Evolutionary conservation across 2,329 filamentous ascomycete species (phyloP), one percentile per base, ranked within the genome.

Genomic region (Aspergillus terreus): DNA sequence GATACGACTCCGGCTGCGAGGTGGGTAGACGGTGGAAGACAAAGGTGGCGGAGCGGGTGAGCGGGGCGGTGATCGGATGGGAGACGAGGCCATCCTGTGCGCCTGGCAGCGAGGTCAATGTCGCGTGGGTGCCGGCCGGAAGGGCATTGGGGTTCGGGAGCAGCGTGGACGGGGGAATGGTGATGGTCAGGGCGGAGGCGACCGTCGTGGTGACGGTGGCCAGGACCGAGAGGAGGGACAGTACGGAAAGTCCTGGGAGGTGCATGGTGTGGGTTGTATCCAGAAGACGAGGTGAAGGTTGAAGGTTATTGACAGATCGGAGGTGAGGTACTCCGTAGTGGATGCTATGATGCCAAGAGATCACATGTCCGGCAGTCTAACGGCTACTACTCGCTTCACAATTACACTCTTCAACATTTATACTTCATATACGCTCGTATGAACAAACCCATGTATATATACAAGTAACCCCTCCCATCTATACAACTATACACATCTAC

Each of bases 11-110:
- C 23, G 66, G 53, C 32, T 60, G 38, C 51, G 53, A 51, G 27
- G 48, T 49, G 21, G 81, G 79, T 47, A 96, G 78, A 61, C 91
- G 85, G 58, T 72, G 74, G 77, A 96, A 96, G 56, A 83, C 78
- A 65, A 96, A 90, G 21, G 82, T 84, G 69, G 89, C 88, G 60
- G 78, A 71, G 38, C 80, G 75, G 11, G 85, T 84, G 9, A 96
- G 75, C 9, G 85, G 85, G 11, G 88, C 84, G 23, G 27, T 30
- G 27, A 30, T 30, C 27, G 27, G 27, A 9, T 30, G 27, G 7
- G 27, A 30, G 7, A 11, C 27, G 6, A 30, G 27, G 4, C 23
- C 9, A 6, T 33, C 42, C 21, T 27, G 14, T 17, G 11, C 7
- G 12, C 14, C 15, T n/a, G 54, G 70, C 60, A 67, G 70, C 21